Percentiles rank a stretch among this genome's conserved stretches.
Evolutionary conservation across 2,329 filamentous ascomycete species (phyloP).

Genomic region (Westerdykella aurantiaca): DNA sequence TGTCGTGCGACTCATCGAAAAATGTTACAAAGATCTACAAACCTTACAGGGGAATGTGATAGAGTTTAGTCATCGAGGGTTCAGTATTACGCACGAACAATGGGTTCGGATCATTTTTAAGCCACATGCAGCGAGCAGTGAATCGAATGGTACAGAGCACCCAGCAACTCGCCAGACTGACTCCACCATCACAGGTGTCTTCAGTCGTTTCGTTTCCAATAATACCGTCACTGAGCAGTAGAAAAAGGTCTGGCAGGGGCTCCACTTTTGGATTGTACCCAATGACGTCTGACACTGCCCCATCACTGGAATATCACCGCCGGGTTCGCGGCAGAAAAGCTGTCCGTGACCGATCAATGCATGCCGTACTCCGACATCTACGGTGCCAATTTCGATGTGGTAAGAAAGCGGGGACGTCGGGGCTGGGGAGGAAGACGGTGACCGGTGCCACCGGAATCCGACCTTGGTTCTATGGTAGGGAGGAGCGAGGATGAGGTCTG

Average conservation of each 20-base stretch:
- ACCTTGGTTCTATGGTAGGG: slow-evolving; percentile 9
- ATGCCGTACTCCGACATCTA: slow-evolving; percentile 14
- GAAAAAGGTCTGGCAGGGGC: slow-evolving; percentile 9
- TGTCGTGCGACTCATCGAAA: no score
- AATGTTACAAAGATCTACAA: no score
- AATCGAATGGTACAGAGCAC: no score
- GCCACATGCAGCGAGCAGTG: no score
- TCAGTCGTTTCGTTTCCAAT: slow-evolving; percentile 12
- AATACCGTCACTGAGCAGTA: slow-evolving; percentile 10
- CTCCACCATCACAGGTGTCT: slow-evolving; percentile 5
- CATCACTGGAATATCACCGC: slow-evolving; percentile 8
- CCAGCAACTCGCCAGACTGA: no score
- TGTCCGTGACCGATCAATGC: slow-evolving; percentile 8
- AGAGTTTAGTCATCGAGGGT: no score
- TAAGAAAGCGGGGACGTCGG: slow-evolving; percentile 4
- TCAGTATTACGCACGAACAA: no score
- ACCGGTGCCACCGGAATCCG: slow-evolving; percentile 4
- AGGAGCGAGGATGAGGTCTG: slow-evolving; percentile 5
- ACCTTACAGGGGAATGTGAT: no score
- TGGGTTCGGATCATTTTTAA: no score
- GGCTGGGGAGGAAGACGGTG: slow-evolving; percentile 7
- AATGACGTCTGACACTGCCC: not conserved
- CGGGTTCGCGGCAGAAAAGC: slow-evolving; percentile 6
- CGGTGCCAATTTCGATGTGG: slow-evolving; percentile 7
- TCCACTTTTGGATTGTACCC: not conserved